Conservation (phyloP, 768 basidiomycete genomes). For the Boletus reticuloceps region DNA sequence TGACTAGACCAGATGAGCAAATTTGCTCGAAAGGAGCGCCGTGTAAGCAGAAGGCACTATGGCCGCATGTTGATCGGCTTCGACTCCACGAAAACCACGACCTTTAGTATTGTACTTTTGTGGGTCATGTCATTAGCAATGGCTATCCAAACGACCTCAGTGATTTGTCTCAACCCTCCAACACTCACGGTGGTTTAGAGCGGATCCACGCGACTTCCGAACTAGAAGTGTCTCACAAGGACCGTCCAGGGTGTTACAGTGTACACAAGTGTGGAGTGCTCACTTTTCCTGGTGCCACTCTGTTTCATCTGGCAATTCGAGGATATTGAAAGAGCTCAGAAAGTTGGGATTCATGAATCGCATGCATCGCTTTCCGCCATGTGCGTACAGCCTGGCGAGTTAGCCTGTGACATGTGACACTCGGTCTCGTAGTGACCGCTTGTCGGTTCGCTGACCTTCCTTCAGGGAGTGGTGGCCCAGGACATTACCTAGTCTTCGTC, state of each 20-base stretch:
- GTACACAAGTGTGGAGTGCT: not conserved
- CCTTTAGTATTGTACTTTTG: too few relatives aligned
- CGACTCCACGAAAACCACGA: too few relatives aligned
- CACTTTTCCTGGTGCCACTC: constrained; percentile 6
- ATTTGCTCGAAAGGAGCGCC: constrained; percentile 2
- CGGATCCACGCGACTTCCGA: not conserved
- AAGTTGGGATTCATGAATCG: not conserved
- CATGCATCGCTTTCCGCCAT: too few relatives aligned
- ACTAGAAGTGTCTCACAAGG: not conserved
- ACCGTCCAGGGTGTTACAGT: not conserved
- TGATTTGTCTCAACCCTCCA: not conserved
- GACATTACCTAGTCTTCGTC: too few relatives aligned
- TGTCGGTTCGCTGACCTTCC: too few relatives aligned
- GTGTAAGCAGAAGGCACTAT: constrained; percentile 1
- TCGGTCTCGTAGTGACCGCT: too few relatives aligned
- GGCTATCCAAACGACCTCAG: not conserved
- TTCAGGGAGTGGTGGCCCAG: too few relatives aligned
- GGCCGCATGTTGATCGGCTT: constrained; percentile 22
- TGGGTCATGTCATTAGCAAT: too few relatives aligned
- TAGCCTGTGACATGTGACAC: too few relatives aligned
- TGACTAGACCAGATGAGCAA: too few relatives aligned
- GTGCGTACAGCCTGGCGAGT: too few relatives aligned
- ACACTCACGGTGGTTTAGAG: constrained; percentile 15
- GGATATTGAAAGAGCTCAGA: not conserved
- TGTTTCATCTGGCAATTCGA: not conserved